These are phyloP conservation scores for Cytospora mali DNA, from an alignment of 2,329 filamentous ascomycete species.

Conservation along the genomic window DNA sequence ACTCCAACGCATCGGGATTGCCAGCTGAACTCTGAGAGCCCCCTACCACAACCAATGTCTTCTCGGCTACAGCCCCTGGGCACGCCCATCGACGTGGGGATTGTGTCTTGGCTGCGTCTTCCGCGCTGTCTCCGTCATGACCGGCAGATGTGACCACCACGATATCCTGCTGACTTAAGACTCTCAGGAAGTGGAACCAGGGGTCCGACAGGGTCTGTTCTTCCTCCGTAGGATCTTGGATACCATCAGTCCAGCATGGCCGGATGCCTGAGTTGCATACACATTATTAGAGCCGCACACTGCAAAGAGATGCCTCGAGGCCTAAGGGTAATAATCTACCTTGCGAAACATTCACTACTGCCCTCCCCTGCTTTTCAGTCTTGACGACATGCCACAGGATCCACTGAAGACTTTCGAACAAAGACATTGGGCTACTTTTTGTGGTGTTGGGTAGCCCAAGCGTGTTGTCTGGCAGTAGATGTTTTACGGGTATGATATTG, in stretches of 20 bases:
- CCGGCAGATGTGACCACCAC: neutral
- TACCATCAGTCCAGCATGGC: neutral
- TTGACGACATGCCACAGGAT: neutral
- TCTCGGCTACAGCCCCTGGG: neutral
- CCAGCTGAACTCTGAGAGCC: neutral
- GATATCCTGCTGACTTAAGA: neutral
- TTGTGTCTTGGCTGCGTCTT: neutral
- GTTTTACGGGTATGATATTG: neutral
- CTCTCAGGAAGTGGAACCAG: neutral
- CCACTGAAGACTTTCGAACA: neutral
- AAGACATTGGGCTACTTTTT: neutral
- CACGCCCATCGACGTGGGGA: neutral
- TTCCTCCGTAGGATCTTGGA: neutral
- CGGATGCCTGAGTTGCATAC: neutral
- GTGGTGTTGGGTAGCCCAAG: neutral
- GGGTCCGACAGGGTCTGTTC: neutral
- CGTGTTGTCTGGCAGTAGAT: neutral
- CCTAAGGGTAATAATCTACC: neutral
- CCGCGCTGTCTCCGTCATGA: neutral
- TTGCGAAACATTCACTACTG: neutral
- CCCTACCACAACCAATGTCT: neutral
- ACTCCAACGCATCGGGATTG: neutral
- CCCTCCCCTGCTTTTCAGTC: neutral
- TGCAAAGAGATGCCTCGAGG: neutral
- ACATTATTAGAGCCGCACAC: neutral